Evolutionary conservation across 1,139 yeast species (phyloP), one percentile per base, ranked within the genome.

Genomic region (Scheffersomyces parashehatae): DNA sequence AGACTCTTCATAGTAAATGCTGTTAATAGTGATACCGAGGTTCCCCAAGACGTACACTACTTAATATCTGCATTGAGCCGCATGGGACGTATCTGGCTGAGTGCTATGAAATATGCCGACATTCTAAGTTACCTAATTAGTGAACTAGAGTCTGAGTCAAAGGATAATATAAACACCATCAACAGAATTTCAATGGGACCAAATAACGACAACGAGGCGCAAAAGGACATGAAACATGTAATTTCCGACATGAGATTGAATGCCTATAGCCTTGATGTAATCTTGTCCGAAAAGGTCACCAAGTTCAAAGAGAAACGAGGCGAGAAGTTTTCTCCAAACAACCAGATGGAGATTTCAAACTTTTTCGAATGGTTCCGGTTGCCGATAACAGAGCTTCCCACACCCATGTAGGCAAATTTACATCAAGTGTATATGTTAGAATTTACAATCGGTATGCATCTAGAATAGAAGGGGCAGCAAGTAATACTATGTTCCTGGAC

Each of bases 341-440:
- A 31, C 5, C 35, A 31, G 20, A 20, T 20, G 11, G 41, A 39
- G 14, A 10, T 34, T 9, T 29, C 34, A 8, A 28, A 20, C 13
- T 34, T 39, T 8, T 34, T 39, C 11, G 37, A 34, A 28, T 39
- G 41, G 41, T 39, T 39, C 34, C 33, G 35, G 31, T 28, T 39
- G n/a, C 41, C 41, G 1, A 13, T 38, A 10, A 32, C 28, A 12
- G 36, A 32, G 28, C 15, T 31, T 20, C 15, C 15, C n/a, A 31
- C 35, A 1, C 35, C 35, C 26, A 20, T 20, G 8, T 20, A 20
- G 26, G 26, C 26, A 8, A 3, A 20, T 6, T 20, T 5, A 20
- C 26, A 8, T 8, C 26, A 6, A 20, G 26, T 20, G 26, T 2
- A 20, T 20, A 20, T 6, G 26, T 6, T 20, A 2, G 26, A 8